Evolutionary conservation across 2,329 filamentous ascomycete species (phyloP), one percentile per base, ranked within the genome.

Genomic region (Fusarium udum): DNA sequence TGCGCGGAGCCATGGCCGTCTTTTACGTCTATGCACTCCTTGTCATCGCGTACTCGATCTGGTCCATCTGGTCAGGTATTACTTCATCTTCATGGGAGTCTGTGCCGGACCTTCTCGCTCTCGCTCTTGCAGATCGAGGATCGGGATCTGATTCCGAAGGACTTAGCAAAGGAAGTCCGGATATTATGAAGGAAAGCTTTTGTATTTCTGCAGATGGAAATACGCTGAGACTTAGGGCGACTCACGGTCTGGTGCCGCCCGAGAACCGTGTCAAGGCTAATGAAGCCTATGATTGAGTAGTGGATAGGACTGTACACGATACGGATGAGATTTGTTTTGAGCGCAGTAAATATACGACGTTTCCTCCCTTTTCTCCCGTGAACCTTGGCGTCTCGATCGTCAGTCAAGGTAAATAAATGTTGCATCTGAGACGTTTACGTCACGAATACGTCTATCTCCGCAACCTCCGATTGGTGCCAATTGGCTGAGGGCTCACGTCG

Each of bases 71-170:
- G 63, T 67, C 65, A 0, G 55, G 65, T 2, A 67, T 67, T 7
- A 68, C 65, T 2, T 67, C 63, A 3, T 67, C 65, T 7, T 67
- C 65, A 10, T 67, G 65, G 64, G 63, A 67, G 32, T 67, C 65
- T 11, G 63, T 61, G 22, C 64, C 65, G 4, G 65, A 67, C 16
- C 55, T 67, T 18, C 40, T 67, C 4, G 65, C 64, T 3, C 64
- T 67, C 16, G 64, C 63, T 5, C 55, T 67, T 24, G 63, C 34
- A 2, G 63, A 67, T 15, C 31, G 43, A 20, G 32, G 43, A 1
- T 18, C 36, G 2, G n/a, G 24, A 4, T 1, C 10, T 1, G 28
- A 31, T 4, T 13, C 10, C 0, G 10, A 37, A 0, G 32, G 37
- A 1, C 4, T 22, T 10, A 3, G 16, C 2, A 39, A 37, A 2